phyloP scores from a whole-genome alignment of 1,284 basidiomycete genomes.

The Apiotrichum laibachii region DNA sequence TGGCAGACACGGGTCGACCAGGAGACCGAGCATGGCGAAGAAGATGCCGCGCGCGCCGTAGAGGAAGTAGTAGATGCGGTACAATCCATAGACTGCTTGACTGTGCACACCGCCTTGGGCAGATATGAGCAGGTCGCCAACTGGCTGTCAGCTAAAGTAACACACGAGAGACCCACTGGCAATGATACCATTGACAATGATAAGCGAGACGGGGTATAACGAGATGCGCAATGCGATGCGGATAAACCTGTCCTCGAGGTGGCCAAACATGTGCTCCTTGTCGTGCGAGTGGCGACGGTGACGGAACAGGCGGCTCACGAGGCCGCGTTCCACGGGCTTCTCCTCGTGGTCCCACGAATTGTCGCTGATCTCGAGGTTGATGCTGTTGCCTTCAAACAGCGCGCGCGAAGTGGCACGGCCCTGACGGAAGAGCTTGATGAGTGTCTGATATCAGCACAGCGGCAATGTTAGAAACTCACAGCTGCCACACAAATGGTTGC shows the following conservation, averaged over 20 bases:
- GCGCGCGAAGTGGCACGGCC: conserved; percentile 31
- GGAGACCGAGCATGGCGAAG: conserved; percentile 15
- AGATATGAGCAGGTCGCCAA: conserved; percentile 24
- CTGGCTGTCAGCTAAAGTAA: conserved; percentile 1
- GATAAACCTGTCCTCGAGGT: conserved; percentile 24
- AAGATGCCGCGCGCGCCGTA: conserved; percentile 21
- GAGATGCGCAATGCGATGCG: conserved; percentile 30
- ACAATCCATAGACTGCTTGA: conserved; percentile 16
- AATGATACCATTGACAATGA: conserved; percentile 30
- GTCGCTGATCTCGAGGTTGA: conserved; percentile 21
- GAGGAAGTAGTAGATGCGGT: conserved; percentile 24
- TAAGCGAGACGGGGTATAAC: conserved; percentile 27
- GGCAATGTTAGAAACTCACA: conserved; percentile 17
- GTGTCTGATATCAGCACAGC: conserved; percentile 18
- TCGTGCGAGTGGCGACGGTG: conserved; percentile 6
- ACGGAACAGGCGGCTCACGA: conserved; percentile 1
- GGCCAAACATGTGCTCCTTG: conserved; percentile 13
- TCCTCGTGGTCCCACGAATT: conserved; percentile 25
- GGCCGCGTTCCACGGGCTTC: background rate
- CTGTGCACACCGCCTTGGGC: conserved; percentile 12
- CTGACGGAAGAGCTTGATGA: conserved; percentile 32
- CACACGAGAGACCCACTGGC: conserved; percentile 10
- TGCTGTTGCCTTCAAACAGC: conserved; percentile 23
- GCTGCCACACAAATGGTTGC: conserved; percentile 26
- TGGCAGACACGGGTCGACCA: conserved; percentile 21